Evolutionary conservation across 305 asterid genomes (phyloP), one percentile per base, ranked within the genome.

Genomic region (Caryopteris hybrid): DNA sequence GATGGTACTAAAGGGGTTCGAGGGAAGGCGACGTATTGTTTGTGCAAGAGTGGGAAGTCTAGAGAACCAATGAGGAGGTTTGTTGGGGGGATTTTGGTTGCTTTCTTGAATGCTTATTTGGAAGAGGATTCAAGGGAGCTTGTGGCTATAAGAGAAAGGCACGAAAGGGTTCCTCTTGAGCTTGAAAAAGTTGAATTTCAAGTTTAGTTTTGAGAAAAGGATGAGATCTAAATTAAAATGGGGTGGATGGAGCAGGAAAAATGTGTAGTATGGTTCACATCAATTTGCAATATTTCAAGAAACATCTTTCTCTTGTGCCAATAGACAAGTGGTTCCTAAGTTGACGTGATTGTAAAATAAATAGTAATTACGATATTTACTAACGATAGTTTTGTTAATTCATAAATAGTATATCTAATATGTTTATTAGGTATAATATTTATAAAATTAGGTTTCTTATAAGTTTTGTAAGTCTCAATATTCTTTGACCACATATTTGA

Each of bases 21-120:
- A 6, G 98, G 98, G 47, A 85, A 57, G 72, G 38, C 78, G 9
- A 81, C 90, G 1, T 64, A 79, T 69, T 90, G 92, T 57, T 80
- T 88, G 87, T 93, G 97, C 70, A 93, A 90, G 79, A 87, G 81
- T 38, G 97, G 94, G 61, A 74, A 79, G 66, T 57, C 79, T 25
- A 76, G 96, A 20, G 88, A 69, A 64, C 91, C 99, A 0, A 90
- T 93, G 99, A 86, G 96, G 86, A 84, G 74, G 50, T 90, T 87
- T 79, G 89, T 86, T 23, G 97, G 89, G 6, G 98, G 97, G 18
- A 36, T 69, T 67, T 36, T 82, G 75, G 87, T 84, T 20, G 96
- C 97, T 5, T 93, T 93, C 78, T 66, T 93, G 85, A 82, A 70
- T 46, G 96, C 79, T 45, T 88, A 84, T 72, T 71, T 90, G 84